Base-by-base conservation (phyloP, 148 eudicot species). In the Rhododendron molle region DNA sequence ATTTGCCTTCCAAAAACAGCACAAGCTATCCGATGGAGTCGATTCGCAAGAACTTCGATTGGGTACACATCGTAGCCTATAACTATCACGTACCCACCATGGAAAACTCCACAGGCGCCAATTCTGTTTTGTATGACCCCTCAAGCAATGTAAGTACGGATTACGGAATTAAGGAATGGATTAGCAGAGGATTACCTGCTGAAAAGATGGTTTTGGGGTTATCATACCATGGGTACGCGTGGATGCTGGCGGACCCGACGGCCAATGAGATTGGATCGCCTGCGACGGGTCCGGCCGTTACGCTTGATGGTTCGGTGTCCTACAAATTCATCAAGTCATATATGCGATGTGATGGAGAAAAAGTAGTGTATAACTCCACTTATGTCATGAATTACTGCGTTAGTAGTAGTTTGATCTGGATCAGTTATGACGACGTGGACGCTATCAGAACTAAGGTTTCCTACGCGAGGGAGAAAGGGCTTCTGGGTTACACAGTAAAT, bases 401-500 rank as follows among this genome's bases (percentile, higher is more conserved):
- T 0, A 46, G 81, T 81, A 85, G 81, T 49, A 32, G 34, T 2
- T 87, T 90, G 2, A 65, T 84, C 40, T 92, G 94, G 92, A 86
- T 92, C 13, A 90, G 90, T 23, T 92, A 76, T 83, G 92, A 92
- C 38, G 94, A 90, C 36, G 90, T 91, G 3, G 91, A 90, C 76
- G 91, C 93, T 16, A 86, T 92, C 32, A 86, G 49, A 76, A 83
- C 85, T 72, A 92, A 92, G 89, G 91, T 91, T 86, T 78, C 92
- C 7, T 92, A 91, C 80, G 93, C 88, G 14, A 86, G 60, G 85
- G 87, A 89, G 28, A 89, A 88, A 56, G 92, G 93, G 72, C 90
- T 92, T 60, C 80, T 85, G 49, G 94, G 94, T 26, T 90, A 88
- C 78, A 83, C 4, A 44, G 92, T 80, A 16, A 89, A 82, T 77